These are phyloP conservation scores for Hypomyces rosellus DNA, from an alignment of 2,329 filamentous ascomycete species.

Conservation along the genomic window DNA sequence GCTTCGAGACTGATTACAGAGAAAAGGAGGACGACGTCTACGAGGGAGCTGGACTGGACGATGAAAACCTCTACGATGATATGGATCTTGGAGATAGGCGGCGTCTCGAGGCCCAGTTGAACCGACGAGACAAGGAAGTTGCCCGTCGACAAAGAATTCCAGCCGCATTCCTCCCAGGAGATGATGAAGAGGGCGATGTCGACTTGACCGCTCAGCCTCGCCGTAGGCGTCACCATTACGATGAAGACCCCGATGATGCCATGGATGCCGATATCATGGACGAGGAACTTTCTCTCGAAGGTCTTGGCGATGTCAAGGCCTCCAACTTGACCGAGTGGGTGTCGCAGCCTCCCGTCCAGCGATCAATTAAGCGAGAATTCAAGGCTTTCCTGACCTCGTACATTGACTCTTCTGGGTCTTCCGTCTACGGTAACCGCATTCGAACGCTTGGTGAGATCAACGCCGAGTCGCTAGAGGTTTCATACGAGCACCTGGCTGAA, in stretches of 20 bases:
- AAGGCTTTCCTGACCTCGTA: constrained; percentile 96
- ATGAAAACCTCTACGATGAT: constrained; percentile 67
- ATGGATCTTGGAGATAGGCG: constrained; percentile 62
- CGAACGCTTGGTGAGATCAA: constrained; percentile 95
- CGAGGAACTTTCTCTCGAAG: constrained; percentile 88
- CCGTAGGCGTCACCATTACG: constrained; percentile 80
- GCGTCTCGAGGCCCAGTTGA: constrained; percentile 65
- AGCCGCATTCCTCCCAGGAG: constrained; percentile 67
- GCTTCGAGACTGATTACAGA: constrained; percentile 65
- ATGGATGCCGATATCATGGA: constrained; percentile 94
- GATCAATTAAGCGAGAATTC: constrained; percentile 93
- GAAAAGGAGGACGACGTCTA: constrained; percentile 63
- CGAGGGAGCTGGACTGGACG: constrained; percentile 66
- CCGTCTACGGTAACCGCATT: constrained; percentile 92
- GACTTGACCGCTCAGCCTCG: constrained; percentile 83
- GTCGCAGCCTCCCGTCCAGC: constrained; percentile 78
- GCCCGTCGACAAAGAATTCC: constrained; percentile 61
- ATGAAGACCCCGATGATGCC: constrained; percentile 88
- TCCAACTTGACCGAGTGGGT: constrained; percentile 94
- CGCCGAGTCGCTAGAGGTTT: constrained; percentile 91
- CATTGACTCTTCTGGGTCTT: constrained; percentile 80
- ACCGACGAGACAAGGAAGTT: constrained; percentile 67
- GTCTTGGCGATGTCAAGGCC: constrained; percentile 87
- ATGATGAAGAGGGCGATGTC: constrained; percentile 77
- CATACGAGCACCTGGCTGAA: constrained; percentile 83